These are phyloP conservation scores for Bruguiera gymnorhiza DNA, from an alignment of 345 rosid species.

Conservation along the genomic window DNA sequence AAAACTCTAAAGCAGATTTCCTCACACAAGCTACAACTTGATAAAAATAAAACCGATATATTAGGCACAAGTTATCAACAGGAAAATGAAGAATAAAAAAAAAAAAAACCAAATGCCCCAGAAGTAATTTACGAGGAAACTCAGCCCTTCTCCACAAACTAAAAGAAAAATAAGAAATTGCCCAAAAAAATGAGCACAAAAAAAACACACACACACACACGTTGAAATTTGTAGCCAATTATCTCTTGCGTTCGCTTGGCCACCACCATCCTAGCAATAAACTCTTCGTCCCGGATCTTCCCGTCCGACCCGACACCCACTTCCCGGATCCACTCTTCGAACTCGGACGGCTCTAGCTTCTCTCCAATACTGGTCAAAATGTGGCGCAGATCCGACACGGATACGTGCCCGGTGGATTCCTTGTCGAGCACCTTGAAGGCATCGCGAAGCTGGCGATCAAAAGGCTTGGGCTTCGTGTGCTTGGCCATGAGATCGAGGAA, in stretches of 20 bases:
- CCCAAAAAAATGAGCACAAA: no score
- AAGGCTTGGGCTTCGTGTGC: slow-evolving; percentile 85
- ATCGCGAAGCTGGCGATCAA: slow-evolving; percentile 94
- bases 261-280: slow-evolving; percentile 81
- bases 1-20: no score
- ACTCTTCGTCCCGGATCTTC: slow-evolving; percentile 88
- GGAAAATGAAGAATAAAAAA: no score
- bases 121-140: no score
- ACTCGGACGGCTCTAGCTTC: slow-evolving; percentile 87
- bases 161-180: no score
- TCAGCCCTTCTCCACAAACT: no score
- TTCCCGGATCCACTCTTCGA: slow-evolving; percentile 99
- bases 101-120: no score
- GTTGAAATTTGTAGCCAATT: no score
- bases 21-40: no score
- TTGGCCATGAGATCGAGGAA: slow-evolving; percentile 91
- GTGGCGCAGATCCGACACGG: slow-evolving; percentile 92
- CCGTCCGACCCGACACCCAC: slow-evolving; percentile 92
- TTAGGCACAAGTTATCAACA: no score
- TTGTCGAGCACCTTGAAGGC: slow-evolving; percentile 95
- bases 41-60: no score
- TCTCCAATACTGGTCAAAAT: slow-evolving; percentile 88
- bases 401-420: slow-evolving; percentile 78
- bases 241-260: slow-evolving; percentile 49
- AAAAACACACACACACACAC: no score